Conservation (phyloP, 2,329 filamentous ascomycete genomes). For the Aspergillus sp. region DNA sequence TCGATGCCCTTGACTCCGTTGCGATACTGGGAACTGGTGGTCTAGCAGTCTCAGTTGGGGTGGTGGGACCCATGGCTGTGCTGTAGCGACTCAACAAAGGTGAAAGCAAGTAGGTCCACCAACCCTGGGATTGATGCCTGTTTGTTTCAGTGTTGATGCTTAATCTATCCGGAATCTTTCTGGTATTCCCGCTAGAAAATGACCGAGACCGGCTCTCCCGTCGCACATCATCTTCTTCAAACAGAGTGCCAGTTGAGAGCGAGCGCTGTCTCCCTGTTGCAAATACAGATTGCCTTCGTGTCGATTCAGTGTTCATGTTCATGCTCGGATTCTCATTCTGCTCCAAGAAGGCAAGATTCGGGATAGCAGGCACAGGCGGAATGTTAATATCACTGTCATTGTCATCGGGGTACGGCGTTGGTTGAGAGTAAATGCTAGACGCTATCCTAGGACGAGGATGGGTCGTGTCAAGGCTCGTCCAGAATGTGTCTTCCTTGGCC, state of each 20-base stretch:
- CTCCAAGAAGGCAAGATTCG: slow-evolving; percentile 28
- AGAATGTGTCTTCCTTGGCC: slow-evolving; percentile 42
- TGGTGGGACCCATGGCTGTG: slow-evolving; percentile 34
- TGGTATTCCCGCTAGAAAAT: slow-evolving; percentile 32
- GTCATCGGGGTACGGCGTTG: slow-evolving; percentile 33
- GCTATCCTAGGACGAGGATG: slow-evolving; percentile 33
- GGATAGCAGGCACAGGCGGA: slow-evolving; percentile 47
- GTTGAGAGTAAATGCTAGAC: slow-evolving; percentile 49
- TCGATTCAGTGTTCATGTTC: slow-evolving; percentile 12
- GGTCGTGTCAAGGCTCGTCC: slow-evolving; percentile 33
- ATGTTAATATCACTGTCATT: slow-evolving; percentile 28
- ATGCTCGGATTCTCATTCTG: slow-evolving; percentile 14
- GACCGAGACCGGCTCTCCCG: slow-evolving; percentile 20
- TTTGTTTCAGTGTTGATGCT: slow-evolving; percentile 40
- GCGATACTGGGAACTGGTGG: slow-evolving; percentile 32
- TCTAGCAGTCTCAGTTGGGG: slow-evolving; percentile 21
- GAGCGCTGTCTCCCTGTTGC: slow-evolving; percentile 31
- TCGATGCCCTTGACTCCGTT: slow-evolving; percentile 19
- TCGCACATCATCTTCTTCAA: slow-evolving; percentile 36
- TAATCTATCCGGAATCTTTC: slow-evolving; percentile 32
- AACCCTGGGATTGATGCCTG: slow-evolving; percentile 49
- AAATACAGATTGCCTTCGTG: slow-evolving; percentile 18
- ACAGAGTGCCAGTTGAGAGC: slow-evolving; percentile 38
- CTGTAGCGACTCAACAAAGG: slow-evolving; percentile 44
- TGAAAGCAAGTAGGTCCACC: slow-evolving; percentile 52